These are phyloP conservation scores for Fusarium sp. DNA, from an alignment of 2,329 filamentous ascomycete species.

Conservation along the genomic window DNA sequence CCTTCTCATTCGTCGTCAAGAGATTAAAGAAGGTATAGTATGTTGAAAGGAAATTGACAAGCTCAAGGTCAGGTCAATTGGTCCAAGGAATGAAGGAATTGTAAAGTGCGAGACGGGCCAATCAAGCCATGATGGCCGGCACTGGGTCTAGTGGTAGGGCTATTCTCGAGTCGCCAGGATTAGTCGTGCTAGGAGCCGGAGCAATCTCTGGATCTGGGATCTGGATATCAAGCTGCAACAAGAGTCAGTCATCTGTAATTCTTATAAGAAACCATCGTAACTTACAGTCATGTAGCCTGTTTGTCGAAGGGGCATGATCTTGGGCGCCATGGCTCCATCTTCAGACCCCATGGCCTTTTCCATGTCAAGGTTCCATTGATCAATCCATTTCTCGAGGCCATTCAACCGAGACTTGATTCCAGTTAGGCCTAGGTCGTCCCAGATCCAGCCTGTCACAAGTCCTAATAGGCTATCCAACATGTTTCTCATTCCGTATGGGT, in stretches of 20 bases:
- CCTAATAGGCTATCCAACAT: slow-evolving; percentile 84
- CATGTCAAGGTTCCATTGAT: slow-evolving; percentile 84
- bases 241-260: slow-evolving; percentile 14
- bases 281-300: slow-evolving; percentile 89
- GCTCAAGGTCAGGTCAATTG: slow-evolving; percentile 5
- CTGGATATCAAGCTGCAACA: slow-evolving; percentile 77
- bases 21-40: slow-evolving; percentile 37
- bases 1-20: slow-evolving; percentile 40
- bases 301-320: slow-evolving; percentile 79
- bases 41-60: slow-evolving; percentile 18
- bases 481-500: slow-evolving; percentile 80
- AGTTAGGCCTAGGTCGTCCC: slow-evolving; percentile 88
- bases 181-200: slow-evolving; percentile 57
- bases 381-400: slow-evolving; percentile 81
- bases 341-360: slow-evolving; percentile 64
- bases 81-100: slow-evolving; percentile 13
- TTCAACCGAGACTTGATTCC: slow-evolving; percentile 77
- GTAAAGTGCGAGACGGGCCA: background rate
- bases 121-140: slow-evolving; percentile 39
- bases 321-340: slow-evolving; percentile 67
- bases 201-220: slow-evolving; percentile 81
- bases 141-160: slow-evolving; percentile 48
- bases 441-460: slow-evolving; percentile 89
- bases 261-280: slow-evolving; percentile 2
- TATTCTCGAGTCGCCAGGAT: slow-evolving; percentile 51